A percentile compares a stretch with the other conserved stretches of the same genome.
phyloP scores from a whole-genome alignment of 495 filamentous ascomycete species.

The Neurospora sp. region DNA sequence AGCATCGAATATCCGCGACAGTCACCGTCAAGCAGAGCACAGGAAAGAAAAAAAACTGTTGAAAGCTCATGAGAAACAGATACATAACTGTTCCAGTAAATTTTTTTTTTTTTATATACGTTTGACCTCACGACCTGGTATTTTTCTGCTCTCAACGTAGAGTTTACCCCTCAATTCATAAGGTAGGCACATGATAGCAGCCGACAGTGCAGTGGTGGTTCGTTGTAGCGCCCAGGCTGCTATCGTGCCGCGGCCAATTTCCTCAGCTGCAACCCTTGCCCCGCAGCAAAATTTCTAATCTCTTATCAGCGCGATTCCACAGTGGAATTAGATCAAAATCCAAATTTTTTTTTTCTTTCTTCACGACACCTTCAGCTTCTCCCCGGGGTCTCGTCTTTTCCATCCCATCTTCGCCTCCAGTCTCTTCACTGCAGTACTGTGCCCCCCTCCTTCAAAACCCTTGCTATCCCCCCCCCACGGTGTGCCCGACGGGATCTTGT shows the following conservation, averaged over 20 bases:
- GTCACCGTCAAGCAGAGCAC: neutral
- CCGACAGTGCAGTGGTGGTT: neutral
- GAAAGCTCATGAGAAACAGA: neutral
- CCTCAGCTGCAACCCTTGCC: neutral
- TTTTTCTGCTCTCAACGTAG: neutral
- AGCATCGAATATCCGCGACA: neutral
- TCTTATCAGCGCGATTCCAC: conserved; percentile 18
- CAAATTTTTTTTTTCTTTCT: conserved; percentile 9
- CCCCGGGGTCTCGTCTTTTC: conserved; percentile 1
- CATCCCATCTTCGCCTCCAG: conserved; percentile 4
- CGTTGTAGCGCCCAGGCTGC: neutral
- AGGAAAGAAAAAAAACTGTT: neutral
- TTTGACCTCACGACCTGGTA: neutral
- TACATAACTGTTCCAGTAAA: neutral
- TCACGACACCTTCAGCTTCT: conserved; percentile 3
- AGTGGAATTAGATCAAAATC: conserved; percentile 17
- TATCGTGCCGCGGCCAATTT: neutral
- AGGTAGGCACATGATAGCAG: neutral
- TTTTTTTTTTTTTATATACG: neutral
- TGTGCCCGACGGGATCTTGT: neutral
- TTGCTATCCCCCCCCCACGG: neutral
- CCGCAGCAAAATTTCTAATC: conserved; percentile 12
- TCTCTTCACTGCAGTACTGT: conserved; percentile 4
- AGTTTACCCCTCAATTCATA: neutral
- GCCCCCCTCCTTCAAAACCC: neutral